phyloP scores from a whole-genome alignment of 73 alveolate species.

The Blepharisma japonicum region DNA sequence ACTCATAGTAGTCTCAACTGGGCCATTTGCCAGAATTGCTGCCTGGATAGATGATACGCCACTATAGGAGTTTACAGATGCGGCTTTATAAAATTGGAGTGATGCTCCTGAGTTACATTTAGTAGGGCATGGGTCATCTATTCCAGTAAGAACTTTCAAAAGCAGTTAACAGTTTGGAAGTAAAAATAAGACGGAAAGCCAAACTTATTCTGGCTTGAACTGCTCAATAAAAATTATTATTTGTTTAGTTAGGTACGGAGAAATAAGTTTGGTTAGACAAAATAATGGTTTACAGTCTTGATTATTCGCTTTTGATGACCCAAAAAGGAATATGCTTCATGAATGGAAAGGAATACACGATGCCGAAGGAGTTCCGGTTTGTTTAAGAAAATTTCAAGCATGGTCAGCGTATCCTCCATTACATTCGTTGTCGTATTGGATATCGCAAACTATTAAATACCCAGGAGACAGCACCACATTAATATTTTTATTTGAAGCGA shows the following conservation, averaged over 20 bases:
- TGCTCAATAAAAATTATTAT: too few relatives aligned
- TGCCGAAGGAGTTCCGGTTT: too few relatives aligned
- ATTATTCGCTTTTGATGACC: too few relatives aligned
- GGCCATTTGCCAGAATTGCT: background rate
- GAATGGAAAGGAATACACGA: too few relatives aligned
- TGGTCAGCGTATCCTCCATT: slow-evolving; percentile 78
- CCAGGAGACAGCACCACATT: slow-evolving; percentile 47
- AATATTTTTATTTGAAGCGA: slow-evolving; percentile 45
- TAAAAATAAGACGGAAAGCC: too few relatives aligned
- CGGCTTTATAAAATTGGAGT: background rate
- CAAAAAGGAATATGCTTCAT: too few relatives aligned
- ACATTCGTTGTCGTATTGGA: slow-evolving; percentile 68
- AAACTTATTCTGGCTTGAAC: too few relatives aligned
- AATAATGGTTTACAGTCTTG: too few relatives aligned
- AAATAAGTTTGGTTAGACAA: too few relatives aligned
- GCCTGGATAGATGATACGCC: background rate
- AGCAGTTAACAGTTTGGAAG: too few relatives aligned
- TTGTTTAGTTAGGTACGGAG: slow-evolving; percentile 58
- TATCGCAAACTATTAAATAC: slow-evolving; percentile 60
- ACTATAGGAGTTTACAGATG: background rate
- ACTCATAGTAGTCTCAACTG: slow-evolving; percentile 48
- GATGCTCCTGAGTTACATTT: background rate
- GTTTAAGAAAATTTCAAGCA: slow-evolving; percentile 63
- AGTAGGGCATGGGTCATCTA: slow-evolving; percentile 8
- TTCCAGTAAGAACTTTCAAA: too few relatives aligned